Conservation (phyloP, 257 asterid species). For the Lantana camara region DNA sequence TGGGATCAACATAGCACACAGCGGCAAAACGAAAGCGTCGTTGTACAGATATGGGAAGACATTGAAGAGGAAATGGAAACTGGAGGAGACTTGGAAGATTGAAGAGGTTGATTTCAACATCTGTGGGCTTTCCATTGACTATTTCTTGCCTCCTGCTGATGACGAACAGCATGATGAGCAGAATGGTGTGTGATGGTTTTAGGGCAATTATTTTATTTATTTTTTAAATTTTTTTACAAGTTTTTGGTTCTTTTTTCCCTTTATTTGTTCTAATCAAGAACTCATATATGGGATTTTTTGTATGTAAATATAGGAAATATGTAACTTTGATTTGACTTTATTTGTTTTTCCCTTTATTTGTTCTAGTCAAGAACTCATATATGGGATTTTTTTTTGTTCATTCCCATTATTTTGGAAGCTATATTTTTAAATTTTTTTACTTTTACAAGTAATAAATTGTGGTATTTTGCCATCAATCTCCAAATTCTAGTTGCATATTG, state of each 20-base stretch:
- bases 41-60: conserved; percentile 77
- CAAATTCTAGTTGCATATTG: too few species aligned
- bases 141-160: conserved; percentile 82
- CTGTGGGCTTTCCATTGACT: conserved; percentile 66
- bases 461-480: too few species aligned
- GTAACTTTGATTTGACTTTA: too few species aligned
- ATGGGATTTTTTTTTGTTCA: too few species aligned
- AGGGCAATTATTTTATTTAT: background rate
- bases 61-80: conserved; percentile 54
- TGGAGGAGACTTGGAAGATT: conserved; percentile 88
- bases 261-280: background rate
- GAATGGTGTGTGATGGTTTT: conserved; percentile 29
- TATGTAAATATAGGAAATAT: conserved; percentile 15
- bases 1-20: conserved; percentile 81
- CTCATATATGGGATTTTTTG: background rate
- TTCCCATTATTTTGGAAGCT: too few species aligned
- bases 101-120: conserved; percentile 90
- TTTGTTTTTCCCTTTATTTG: background rate
- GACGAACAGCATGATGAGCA: conserved; percentile 40
- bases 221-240: background rate
- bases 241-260: background rate
- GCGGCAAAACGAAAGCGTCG: conserved; percentile 65
- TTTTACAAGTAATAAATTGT: too few species aligned
- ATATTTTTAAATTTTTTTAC: too few species aligned
- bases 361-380: background rate